Base-by-base conservation (phyloP, 1,284 basidiomycete species). In the Pyrrhoderma noxium region DNA sequence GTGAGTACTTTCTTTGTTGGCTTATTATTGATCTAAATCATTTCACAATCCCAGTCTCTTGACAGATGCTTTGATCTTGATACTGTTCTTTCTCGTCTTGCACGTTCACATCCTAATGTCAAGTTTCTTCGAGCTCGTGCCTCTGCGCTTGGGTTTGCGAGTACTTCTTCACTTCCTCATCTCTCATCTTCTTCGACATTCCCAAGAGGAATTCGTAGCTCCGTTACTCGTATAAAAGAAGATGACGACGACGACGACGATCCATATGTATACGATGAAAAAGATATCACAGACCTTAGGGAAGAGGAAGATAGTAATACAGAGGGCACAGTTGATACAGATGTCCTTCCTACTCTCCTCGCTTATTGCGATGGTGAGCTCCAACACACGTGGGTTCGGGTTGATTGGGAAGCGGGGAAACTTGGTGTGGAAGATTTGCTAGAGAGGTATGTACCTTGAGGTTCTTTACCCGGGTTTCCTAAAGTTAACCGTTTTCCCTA, bases 331-430 rank as follows among this genome's bases (percentile, higher is more conserved):
- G 82, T 88, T 25, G 88, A 91, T 59, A 75, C 80, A 1, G 89
- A 91, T 60, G 79, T 92, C 70, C 73, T 93, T 7, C 89, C 90
- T 0, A 93, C 89, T 1, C 65, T 93, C 59, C 72, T 93, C 5
- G 84, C 88, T 3, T 93, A 93, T 62, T 82, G 83, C 11, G 80
- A 76, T 51, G 89, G 89, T n/a, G 80, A 90, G 53, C 75, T 92
- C 13, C 79, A 86, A 19, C 77, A 87, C 58, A 89, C 85, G 46
- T 89, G 89, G 83, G 84, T 91, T 2, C 74, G 89, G 18, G 85
- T 92, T 2, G 89, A 92, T 63, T 89, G 85, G 84, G 89, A 90
- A 62, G 85, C 85, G 0, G 80, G 79, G 5, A 61, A 68, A 27
- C 75, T 72, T 16, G 82, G 80, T n/a, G 63, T 89, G 0, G 79